phyloP scores from a whole-genome alignment of 768 basidiomycete genomes.

The Lentinula raphanica region DNA sequence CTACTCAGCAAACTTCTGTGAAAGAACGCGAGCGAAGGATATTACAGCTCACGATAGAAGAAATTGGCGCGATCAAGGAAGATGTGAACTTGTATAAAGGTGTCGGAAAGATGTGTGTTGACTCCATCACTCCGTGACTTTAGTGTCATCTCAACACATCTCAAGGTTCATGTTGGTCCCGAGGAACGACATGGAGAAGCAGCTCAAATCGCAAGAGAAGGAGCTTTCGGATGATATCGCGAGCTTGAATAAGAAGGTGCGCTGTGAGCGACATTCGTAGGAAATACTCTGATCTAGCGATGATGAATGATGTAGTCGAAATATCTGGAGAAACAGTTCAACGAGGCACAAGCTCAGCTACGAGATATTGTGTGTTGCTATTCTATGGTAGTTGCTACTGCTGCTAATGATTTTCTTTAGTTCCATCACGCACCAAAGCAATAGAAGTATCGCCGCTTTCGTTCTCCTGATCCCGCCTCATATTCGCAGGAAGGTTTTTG shows the following conservation, averaged over 20 bases:
- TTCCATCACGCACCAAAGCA: conserved; percentile 44
- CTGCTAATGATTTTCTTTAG: conserved; percentile 23
- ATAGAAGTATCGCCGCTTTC: conserved; percentile 5
- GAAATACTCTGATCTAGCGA: background rate
- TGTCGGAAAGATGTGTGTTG: conserved; percentile 84
- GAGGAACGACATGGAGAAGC: conserved; percentile 69
- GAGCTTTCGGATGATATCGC: conserved; percentile 79
- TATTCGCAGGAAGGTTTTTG: too few relatives aligned
- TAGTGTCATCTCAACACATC: background rate
- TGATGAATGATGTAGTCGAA: conserved; percentile 53
- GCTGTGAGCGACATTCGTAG: too few relatives aligned
- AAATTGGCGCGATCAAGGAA: conserved; percentile 65
- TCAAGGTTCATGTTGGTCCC: conserved; percentile 88
- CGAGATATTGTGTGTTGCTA: conserved; percentile 72
- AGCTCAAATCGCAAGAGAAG: conserved; percentile 74
- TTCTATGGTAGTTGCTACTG: background rate
- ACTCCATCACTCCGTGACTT: background rate
- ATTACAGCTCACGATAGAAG: conserved; percentile 81
- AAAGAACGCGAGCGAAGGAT: conserved; percentile 91
- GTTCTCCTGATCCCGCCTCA: too few relatives aligned
- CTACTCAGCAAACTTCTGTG: conserved; percentile 66
- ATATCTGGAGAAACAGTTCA: conserved; percentile 90
- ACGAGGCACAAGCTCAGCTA: conserved; percentile 82
- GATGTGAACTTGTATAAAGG: conserved; percentile 88
- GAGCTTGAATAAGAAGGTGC: conserved; percentile 81